Evolutionary conservation across 1,284 basidiomycete species (phyloP).

Genomic region (Pseudozyma flocculosa): DNA sequence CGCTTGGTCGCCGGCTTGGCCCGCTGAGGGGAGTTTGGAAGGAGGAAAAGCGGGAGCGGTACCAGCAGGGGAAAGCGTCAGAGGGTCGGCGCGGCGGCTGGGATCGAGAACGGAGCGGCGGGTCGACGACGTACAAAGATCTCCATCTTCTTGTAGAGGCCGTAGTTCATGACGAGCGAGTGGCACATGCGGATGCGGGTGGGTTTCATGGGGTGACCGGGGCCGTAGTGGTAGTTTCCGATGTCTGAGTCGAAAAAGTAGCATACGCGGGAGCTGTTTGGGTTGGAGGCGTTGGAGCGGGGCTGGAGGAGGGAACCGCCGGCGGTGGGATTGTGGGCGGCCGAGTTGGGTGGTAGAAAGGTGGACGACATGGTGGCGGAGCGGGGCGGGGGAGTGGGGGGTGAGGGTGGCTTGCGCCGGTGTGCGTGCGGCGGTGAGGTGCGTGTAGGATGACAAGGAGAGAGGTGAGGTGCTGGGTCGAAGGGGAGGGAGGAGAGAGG

Average conservation of each 20-base stretch:
- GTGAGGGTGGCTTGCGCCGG: not conserved
- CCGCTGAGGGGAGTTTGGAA: conserved; percentile 59
- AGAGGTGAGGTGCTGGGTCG: not conserved
- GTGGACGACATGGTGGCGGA: conserved; percentile 31
- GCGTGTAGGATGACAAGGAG: too few relatives aligned
- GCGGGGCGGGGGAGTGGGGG: not conserved
- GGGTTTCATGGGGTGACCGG: conserved; percentile 68
- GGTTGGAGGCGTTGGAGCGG: conserved; percentile 28
- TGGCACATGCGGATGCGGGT: conserved; percentile 95
- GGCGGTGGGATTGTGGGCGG: conserved; percentile 12
- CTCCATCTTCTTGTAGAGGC: conserved; percentile 63
- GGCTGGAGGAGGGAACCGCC: conserved; percentile 39
- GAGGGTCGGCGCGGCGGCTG: too few relatives aligned
- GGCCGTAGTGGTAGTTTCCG: conserved; percentile 97
- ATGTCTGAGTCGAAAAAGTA: conserved; percentile 82
- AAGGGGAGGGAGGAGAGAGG: not conserved
- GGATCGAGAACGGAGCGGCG: too few relatives aligned
- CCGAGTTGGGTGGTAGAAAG: conserved; percentile 27
- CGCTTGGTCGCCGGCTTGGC: conserved; percentile 98
- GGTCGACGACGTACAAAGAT: conserved; percentile 59
- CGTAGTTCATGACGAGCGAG: conserved; percentile 99
- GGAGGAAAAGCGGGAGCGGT: not conserved
- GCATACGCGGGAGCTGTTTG: conserved; percentile 50
- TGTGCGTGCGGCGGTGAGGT: too few relatives aligned
- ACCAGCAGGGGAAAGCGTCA: not conserved